Percentiles rank a stretch among this genome's conserved stretches.
Evolutionary conservation across 371 early-diverging fungal genomes (phyloP).

Genomic region (Mucor saturninus): DNA sequence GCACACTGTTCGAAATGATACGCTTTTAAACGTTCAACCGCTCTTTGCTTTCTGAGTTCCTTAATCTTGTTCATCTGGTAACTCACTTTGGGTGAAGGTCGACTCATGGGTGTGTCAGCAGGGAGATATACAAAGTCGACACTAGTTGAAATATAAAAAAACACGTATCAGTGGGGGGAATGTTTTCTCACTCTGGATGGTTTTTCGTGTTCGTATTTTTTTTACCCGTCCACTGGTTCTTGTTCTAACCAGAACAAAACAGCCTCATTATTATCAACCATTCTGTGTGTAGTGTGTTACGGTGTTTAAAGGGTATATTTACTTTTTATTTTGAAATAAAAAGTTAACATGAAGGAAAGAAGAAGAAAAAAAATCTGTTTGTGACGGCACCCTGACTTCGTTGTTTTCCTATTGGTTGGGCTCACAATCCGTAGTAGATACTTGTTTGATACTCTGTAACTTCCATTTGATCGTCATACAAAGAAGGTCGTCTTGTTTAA

Average conservation of each 20-base stretch:
- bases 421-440: too few relatives aligned
- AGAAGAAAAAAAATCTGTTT: not conserved
- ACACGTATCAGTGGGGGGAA: too few relatives aligned
- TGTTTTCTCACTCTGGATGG: too few relatives aligned
- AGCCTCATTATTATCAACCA: conserved; percentile 2
- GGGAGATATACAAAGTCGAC: conserved; percentile 13
- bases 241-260: conserved; percentile 26
- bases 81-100: not conserved
- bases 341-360: not conserved
- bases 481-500: too few relatives aligned
- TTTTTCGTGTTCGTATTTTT: not conserved
- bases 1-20: conserved; percentile 7
- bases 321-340: too few relatives aligned
- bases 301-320: not conserved
- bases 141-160: not conserved
- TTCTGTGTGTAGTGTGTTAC: not conserved
- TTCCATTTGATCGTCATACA: too few relatives aligned
- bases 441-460: too few relatives aligned
- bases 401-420: too few relatives aligned
- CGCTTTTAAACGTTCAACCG: conserved; percentile 4
- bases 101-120: conserved; percentile 22
- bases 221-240: conserved; percentile 21
- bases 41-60: conserved; percentile 1
- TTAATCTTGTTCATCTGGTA: conserved; percentile 7
- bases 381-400: not conserved